A percentile compares a stretch with the other conserved stretches of the same genome.
phyloP scores from a whole-genome alignment of 176 grass and related monocot genomes.

The Phyllostachys edulis region DNA sequence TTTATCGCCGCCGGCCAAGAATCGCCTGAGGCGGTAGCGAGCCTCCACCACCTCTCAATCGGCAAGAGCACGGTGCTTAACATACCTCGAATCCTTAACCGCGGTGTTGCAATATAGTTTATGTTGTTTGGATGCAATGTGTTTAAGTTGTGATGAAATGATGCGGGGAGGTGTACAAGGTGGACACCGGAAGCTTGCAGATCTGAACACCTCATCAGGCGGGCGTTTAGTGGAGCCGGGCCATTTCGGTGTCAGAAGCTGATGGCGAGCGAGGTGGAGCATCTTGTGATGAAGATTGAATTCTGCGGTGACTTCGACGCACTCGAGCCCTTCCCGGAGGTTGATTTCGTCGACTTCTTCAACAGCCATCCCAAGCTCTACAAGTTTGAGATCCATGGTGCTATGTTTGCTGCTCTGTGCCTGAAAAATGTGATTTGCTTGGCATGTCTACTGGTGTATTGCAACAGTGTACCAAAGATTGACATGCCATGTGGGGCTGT shows the following conservation, averaged over 20 bases:
- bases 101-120: background rate
- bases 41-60: slow-evolving; percentile 60
- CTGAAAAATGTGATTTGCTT: slow-evolving; percentile 62
- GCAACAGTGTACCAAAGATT: slow-evolving; percentile 5
- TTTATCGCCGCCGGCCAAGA: slow-evolving; percentile 78
- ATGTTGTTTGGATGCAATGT: background rate
- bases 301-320: slow-evolving; percentile 79
- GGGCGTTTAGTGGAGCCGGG: slow-evolving; percentile 93
- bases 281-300: slow-evolving; percentile 92
- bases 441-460: background rate
- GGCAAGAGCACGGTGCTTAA: slow-evolving; percentile 67
- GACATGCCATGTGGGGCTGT: background rate
- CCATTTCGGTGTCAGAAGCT: slow-evolving; percentile 48
- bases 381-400: slow-evolving; percentile 91
- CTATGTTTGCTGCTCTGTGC: slow-evolving; percentile 90
- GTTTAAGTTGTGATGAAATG: background rate
- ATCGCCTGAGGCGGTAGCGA: slow-evolving; percentile 53
- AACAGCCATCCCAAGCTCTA: slow-evolving; percentile 63
- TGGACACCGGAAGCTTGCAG: slow-evolving; percentile 70
- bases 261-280: slow-evolving; percentile 67
- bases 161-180: slow-evolving; percentile 67
- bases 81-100: background rate
- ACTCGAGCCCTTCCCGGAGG: slow-evolving; percentile 72
- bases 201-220: slow-evolving; percentile 57
- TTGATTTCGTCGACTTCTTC: slow-evolving; percentile 88